These are phyloP conservation scores for Diaporthe sp. DNA, from an alignment of 2,329 filamentous ascomycete species.

Conservation along the genomic window DNA sequence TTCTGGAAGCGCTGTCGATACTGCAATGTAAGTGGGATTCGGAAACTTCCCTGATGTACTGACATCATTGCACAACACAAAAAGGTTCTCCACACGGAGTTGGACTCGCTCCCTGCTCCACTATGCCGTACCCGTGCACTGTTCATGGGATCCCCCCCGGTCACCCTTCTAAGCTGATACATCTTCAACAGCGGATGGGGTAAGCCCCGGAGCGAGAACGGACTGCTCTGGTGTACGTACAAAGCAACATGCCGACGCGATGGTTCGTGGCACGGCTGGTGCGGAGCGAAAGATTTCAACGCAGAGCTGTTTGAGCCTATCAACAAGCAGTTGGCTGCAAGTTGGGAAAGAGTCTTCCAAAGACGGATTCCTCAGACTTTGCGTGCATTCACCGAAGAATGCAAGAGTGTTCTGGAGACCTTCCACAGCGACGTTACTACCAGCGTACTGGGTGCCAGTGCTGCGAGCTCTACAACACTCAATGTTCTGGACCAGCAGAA, in stretches of 20 bases:
- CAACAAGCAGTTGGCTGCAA: slow-evolving; percentile 34
- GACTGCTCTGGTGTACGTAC: slow-evolving; percentile 42
- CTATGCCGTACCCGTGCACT: too few relatives aligned
- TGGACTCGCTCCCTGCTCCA: too few relatives aligned
- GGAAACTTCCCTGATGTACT: not conserved
- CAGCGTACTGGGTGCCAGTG: slow-evolving; percentile 4
- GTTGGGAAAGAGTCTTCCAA: slow-evolving; percentile 44
- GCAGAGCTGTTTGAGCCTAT: slow-evolving; percentile 42
- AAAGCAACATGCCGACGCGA: slow-evolving; percentile 40
- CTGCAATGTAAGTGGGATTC: not conserved
- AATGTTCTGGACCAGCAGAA: slow-evolving; percentile 41
- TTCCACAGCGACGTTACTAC: slow-evolving; percentile 36
- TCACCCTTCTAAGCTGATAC: too few relatives aligned
- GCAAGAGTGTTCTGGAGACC: slow-evolving; percentile 21
- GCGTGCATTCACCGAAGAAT: slow-evolving; percentile 19
- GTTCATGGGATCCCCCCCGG: too few relatives aligned
- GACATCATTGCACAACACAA: not conserved
- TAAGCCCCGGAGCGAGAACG: slow-evolving; percentile 33
- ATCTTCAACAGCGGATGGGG: slow-evolving; percentile 41
- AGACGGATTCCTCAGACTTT: slow-evolving; percentile 36
- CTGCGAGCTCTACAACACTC: slow-evolving; percentile 31
- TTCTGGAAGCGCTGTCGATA: slow-evolving; percentile 9
- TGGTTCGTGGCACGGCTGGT: slow-evolving; percentile 37
- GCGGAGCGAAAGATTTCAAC: slow-evolving; percentile 41
- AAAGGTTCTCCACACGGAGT: too few relatives aligned